A percentile compares a stretch with the other conserved stretches of the same genome.
phyloP scores from a whole-genome alignment of 1,284 basidiomycete species.

The Austroboletus niveus region DNA sequence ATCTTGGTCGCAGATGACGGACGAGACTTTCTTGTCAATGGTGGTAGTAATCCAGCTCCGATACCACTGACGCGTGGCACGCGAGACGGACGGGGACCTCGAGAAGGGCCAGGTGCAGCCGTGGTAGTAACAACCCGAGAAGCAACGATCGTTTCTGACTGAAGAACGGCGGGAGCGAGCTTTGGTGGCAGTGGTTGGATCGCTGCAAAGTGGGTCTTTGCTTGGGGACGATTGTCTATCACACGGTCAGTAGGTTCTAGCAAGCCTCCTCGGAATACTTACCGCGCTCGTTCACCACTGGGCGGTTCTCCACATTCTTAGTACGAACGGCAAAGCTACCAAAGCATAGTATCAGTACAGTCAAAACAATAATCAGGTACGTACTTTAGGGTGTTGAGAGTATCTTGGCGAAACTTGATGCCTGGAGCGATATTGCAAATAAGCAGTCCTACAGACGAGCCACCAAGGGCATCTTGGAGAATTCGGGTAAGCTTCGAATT shows the following conservation, averaged over 20 bases:
- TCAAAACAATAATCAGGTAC: constrained; percentile 18
- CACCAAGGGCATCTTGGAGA: constrained; percentile 82
- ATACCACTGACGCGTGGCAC: constrained; percentile 34
- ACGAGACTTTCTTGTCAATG: constrained; percentile 23
- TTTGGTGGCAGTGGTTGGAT: constrained; percentile 46
- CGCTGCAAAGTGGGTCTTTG: constrained; percentile 63
- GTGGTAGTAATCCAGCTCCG: constrained; percentile 23
- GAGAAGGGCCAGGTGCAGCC: constrained; percentile 25
- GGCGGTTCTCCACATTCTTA: constrained; percentile 78
- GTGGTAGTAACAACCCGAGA: constrained; percentile 11
- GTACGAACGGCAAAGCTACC: constrained; percentile 73
- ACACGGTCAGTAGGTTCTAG: constrained; percentile 2
- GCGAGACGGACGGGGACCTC: constrained; percentile 35
- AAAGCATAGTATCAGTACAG: not conserved
- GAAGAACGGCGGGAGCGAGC: constrained; percentile 42
- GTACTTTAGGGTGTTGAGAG: constrained; percentile 80
- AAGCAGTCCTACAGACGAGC: constrained; percentile 69
- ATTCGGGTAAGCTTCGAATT: constrained; percentile 82
- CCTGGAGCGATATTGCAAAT: constrained; percentile 86
- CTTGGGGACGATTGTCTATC: constrained; percentile 52
- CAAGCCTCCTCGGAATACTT: constrained; percentile 17
- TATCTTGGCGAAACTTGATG: constrained; percentile 75
- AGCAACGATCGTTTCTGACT: constrained; percentile 23
- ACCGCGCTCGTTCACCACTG: constrained; percentile 72
- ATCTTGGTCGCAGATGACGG: constrained; percentile 13